These are phyloP conservation scores for Hyphopichia homilentoma DNA, from an alignment of 805 yeast species.

Conservation along the genomic window DNA sequence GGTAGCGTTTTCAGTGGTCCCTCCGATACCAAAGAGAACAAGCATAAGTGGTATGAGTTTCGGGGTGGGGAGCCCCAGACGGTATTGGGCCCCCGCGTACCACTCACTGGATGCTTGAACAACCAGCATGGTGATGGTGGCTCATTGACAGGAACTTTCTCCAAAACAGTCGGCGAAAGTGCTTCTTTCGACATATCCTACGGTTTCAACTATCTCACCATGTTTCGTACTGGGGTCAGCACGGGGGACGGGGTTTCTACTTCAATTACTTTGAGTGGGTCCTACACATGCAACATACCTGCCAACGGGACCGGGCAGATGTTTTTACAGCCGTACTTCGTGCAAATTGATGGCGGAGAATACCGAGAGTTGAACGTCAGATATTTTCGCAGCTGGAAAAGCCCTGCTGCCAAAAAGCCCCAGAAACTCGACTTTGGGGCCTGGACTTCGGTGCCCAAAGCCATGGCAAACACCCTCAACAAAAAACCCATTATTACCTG, in stretches of 20 bases:
- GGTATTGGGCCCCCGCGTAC: conserved; percentile 7
- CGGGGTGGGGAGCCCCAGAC: conserved; percentile 1
- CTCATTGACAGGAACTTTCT: conserved; percentile 11
- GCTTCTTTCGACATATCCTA: conserved; percentile 10
- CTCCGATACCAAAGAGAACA: conserved; percentile 2
- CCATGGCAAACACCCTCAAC: conserved; percentile 3
- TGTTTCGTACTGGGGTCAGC: not conserved
- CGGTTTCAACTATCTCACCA: conserved; percentile 2
- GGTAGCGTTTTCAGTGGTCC: conserved; percentile 6
- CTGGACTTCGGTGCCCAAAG: conserved; percentile 6
- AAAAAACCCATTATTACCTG: conserved; percentile 14
- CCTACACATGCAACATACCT: conserved; percentile 13
- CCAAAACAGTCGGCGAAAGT: conserved; percentile 10
- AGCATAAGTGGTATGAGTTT: conserved; percentile 15
- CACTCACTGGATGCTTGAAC: conserved; percentile 17
- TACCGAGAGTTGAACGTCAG: conserved; percentile 9
- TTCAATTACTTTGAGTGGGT: conserved; percentile 7
- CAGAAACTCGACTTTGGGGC: conserved; percentile 4
- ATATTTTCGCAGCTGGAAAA: conserved; percentile 5
- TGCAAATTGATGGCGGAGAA: conserved; percentile 8
- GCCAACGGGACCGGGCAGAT: conserved; percentile 19
- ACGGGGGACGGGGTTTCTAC: conserved; percentile 4
- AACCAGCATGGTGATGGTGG: conserved; percentile 17
- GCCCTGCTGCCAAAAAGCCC: conserved; percentile 3
- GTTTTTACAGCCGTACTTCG: conserved; percentile 14